These are phyloP conservation scores for Tylopilus subfusipes DNA, from an alignment of 768 basidiomycete species.

Conservation along the genomic window DNA sequence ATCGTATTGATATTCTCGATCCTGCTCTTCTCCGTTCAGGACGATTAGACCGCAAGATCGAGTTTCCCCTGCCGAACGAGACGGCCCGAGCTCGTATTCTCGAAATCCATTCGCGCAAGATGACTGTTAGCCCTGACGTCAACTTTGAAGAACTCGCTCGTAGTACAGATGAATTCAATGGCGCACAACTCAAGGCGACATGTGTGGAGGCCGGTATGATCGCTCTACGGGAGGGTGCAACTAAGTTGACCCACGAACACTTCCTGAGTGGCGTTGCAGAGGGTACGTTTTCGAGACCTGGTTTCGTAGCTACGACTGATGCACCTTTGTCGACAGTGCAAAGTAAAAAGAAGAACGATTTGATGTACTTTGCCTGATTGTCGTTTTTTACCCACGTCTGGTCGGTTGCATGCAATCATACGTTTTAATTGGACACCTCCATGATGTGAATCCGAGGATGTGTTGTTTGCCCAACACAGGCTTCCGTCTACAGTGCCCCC, in stretches of 20 bases:
- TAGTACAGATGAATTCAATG: slow-evolving; percentile 98
- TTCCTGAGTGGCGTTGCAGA: slow-evolving; percentile 91
- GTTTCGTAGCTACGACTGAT: slow-evolving; percentile 18
- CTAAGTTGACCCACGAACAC: slow-evolving; percentile 88
- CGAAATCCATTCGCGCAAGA: slow-evolving; percentile 96
- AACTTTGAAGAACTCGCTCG: slow-evolving; percentile 97
- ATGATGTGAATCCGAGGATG: background rate
- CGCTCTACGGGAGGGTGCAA: slow-evolving; percentile 88
- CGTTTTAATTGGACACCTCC: background rate
- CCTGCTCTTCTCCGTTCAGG: slow-evolving; percentile 98
- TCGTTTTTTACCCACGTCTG: background rate
- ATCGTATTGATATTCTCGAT: slow-evolving; percentile 97
- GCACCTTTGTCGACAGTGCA: slow-evolving; percentile 60
- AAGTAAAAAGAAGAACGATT: slow-evolving; percentile 99
- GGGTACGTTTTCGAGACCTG: slow-evolving; percentile 43
- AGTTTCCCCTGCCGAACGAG: slow-evolving; percentile 96
- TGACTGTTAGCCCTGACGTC: slow-evolving; percentile 82
- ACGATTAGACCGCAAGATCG: slow-evolving; percentile 96
- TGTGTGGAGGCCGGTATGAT: slow-evolving; percentile 99
- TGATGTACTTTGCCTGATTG: slow-evolving; percentile 86
- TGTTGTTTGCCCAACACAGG: background rate
- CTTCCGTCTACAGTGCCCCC: background rate
- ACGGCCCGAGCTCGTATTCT: slow-evolving; percentile 94
- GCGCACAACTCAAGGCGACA: slow-evolving; percentile 94
- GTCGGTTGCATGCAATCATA: slow-evolving; percentile 10